These are phyloP conservation scores for Capsicum baccatum DNA, from an alignment of 257 asterid species.

Conservation along the genomic window DNA sequence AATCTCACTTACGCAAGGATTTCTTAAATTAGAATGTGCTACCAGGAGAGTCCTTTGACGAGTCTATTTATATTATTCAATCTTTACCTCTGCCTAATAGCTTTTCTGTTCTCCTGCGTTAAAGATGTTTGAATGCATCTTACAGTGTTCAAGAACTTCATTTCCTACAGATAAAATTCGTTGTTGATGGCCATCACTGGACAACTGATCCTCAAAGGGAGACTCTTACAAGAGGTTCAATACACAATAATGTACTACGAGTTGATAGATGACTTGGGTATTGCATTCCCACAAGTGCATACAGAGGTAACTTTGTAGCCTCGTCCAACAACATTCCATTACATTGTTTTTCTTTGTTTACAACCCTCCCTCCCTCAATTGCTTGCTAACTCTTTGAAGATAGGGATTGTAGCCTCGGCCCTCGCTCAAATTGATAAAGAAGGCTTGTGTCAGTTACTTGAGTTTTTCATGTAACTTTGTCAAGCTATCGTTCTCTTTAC, in stretches of 20 bases:
- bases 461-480: not conserved
- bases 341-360: not conserved
- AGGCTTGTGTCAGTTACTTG: not conserved
- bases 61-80: not conserved
- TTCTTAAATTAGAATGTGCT: not conserved
- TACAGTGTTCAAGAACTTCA: not conserved
- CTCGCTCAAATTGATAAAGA: not conserved
- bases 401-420: not conserved
- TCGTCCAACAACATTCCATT: not conserved
- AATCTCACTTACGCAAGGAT: not conserved
- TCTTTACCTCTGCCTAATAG: not conserved
- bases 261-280: slow-evolving; percentile 55
- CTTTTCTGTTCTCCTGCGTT: not conserved
- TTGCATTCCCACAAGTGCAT: slow-evolving; percentile 7
- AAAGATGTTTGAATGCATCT: slow-evolving; percentile 8
- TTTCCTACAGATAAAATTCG: slow-evolving; percentile 76
- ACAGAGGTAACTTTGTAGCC: not conserved
- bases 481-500: not conserved
- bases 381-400: not conserved
- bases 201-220: slow-evolving; percentile 72
- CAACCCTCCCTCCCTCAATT: not conserved
- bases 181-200: slow-evolving; percentile 76
- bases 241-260: slow-evolving; percentile 85
- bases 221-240: slow-evolving; percentile 46
- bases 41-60: not conserved